Conservation (phyloP, 1,284 basidiomycete species). For the Cryptococcus sp. region DNA sequence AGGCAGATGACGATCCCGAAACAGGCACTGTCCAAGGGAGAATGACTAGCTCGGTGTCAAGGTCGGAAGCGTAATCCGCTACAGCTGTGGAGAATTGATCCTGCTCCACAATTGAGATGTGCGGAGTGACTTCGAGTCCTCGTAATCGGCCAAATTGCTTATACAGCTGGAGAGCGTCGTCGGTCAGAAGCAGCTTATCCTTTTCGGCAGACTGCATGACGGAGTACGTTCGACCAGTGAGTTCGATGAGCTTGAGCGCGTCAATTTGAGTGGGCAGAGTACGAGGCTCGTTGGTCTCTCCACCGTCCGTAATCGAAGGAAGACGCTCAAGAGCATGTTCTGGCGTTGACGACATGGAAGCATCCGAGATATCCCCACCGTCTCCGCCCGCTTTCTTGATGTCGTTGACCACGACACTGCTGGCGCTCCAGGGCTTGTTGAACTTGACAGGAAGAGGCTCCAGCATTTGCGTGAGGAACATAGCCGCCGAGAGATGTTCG, state of each 20-base stretch:
- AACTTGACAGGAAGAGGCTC: constrained; percentile 37
- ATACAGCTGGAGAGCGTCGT: constrained; percentile 79
- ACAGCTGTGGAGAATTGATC: constrained; percentile 72
- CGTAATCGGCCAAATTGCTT: constrained; percentile 73
- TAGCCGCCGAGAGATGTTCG: constrained; percentile 70
- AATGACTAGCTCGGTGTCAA: constrained; percentile 71
- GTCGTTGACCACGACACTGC: constrained; percentile 58
- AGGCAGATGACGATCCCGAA: constrained; percentile 58
- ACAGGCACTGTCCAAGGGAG: constrained; percentile 70
- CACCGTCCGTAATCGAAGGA: background rate
- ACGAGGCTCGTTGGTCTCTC: background rate
- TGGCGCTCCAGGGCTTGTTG: constrained; percentile 65
- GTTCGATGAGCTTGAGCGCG: constrained; percentile 81
- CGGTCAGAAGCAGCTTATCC: constrained; percentile 66
- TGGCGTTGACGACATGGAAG: constrained; percentile 17
- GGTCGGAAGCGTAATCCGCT: constrained; percentile 63
- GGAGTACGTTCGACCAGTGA: constrained; percentile 82
- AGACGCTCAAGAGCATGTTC: constrained; percentile 10
- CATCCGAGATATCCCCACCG: constrained; percentile 21
- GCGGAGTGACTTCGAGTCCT: constrained; percentile 64
- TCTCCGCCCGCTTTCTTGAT: constrained; percentile 11
- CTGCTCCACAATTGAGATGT: constrained; percentile 66
- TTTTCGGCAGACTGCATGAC: constrained; percentile 78
- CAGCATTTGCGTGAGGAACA: constrained; percentile 59
- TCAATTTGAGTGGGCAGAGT: constrained; percentile 56